Percentiles rank a stretch among this genome's conserved stretches.
Conservation (phyloP, 306 rosid species). For the Quercus robur region DNA sequence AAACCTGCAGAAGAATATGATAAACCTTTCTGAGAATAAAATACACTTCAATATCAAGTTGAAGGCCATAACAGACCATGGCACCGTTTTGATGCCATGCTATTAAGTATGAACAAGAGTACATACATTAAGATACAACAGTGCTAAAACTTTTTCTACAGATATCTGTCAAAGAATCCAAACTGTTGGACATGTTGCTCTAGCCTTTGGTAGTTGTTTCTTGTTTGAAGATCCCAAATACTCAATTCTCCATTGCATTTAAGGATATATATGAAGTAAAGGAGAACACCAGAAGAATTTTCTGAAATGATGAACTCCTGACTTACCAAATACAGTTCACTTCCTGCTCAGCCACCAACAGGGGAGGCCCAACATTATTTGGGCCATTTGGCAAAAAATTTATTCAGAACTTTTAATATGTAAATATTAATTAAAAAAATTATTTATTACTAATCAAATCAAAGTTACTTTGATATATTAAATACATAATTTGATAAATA, state of each 20-base stretch:
- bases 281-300: not conserved
- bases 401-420: no score
- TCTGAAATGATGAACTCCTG: not conserved
- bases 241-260: not conserved
- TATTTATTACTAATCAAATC: no score
- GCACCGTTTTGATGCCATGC: not conserved
- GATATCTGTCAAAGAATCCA: not conserved
- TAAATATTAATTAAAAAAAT: no score
- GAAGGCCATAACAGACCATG: not conserved
- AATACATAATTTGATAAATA: no score
- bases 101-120: not conserved
- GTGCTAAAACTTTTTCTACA: not conserved
- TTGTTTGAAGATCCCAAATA: not conserved
- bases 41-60: not conserved
- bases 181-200: not conserved
- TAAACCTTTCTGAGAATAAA: not conserved
- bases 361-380: no score
- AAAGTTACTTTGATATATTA: no score
- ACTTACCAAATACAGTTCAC: not conserved
- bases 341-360: not conserved
- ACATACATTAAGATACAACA: not conserved
- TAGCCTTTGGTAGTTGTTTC: not conserved
- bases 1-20: constrained; percentile 61
- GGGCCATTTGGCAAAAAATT: no score
- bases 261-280: not conserved